phyloP scores from a whole-genome alignment of 2,329 filamentous ascomycete species.

The Calonectria pteridis region DNA sequence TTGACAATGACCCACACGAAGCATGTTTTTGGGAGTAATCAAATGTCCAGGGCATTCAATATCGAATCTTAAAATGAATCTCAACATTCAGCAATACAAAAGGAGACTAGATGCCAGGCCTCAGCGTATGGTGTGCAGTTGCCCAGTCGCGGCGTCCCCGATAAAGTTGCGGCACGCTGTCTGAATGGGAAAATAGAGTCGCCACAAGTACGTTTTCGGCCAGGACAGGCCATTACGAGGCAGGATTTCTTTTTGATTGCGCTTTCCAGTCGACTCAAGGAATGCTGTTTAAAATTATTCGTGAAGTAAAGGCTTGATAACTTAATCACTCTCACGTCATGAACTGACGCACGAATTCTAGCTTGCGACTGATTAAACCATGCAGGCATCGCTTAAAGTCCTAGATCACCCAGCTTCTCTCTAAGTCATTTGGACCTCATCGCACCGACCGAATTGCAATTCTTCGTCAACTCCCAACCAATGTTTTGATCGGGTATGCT shows the following conservation, averaged over 20 bases:
- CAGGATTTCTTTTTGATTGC: not conserved
- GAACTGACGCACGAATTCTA: not conserved
- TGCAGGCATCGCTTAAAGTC: not conserved
- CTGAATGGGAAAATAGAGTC: not conserved
- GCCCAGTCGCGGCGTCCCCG: not conserved
- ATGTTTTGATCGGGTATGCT: not conserved
- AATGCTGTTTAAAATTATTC: not conserved
- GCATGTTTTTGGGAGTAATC: not conserved
- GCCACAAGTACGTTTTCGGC: slow-evolving; percentile 1
- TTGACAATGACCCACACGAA: not conserved
- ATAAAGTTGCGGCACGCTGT: not conserved
- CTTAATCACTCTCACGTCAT: not conserved
- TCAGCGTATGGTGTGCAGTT: not conserved
- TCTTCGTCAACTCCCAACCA: not conserved
- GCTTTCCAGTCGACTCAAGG: not conserved
- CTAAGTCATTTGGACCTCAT: not conserved
- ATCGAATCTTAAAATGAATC: not conserved
- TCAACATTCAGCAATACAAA: not conserved
- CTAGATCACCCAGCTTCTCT: not conserved
- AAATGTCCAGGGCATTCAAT: not conserved
- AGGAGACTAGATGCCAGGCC: not conserved
- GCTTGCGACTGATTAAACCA: not conserved
- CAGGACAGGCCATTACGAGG: not conserved
- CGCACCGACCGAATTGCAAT: not conserved
- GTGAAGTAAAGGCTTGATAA: not conserved